Evolutionary conservation across 192 early-diverging fungal species (phyloP), one percentile per base, ranked within the genome.

Genomic region (Backusella australiensis): DNA sequence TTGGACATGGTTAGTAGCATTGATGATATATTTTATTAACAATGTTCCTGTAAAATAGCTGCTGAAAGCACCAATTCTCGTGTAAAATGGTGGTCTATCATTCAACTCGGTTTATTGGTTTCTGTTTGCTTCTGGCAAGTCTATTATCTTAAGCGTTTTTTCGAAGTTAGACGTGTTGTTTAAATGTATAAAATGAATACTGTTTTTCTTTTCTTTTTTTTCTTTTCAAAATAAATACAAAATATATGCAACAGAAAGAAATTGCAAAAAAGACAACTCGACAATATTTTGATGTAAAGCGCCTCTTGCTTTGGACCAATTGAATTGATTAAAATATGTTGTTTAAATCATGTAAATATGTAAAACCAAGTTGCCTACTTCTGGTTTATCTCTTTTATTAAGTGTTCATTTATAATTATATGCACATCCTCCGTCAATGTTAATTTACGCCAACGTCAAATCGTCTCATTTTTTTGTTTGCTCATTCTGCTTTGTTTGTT

Each of bases 61-160:
- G 91, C 92, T 66, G 92, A 92, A 70, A 90, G 89, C 79, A 95
- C 93, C 23, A 91, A 94, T 83, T 77, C 90, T 56, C 90, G 94
- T 74, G 93, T 95, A 11, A 85, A 90, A 71, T 93, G 90, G 89
- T 94, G 92, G 92, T 91, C 93, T 63, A 69, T 93, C 32, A 83
- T 90, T 53, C 90, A 95, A 80, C 78, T 87, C 36, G 74, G 77
- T 21, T 78, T 91, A 38, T 78, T 95, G n/a, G 75, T 89, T 42
- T 85, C 83, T 29, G 91, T 95, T 72, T 90, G 87, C 59, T 77
- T 84, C 66, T 93, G 90, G 88, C 93, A 95, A 79, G 86, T 94
- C 29, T 89, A 79, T 63, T 95, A 94, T 79, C 85, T 95, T 42
- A 92, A 92, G 80, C 82, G 89, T 67, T 93, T 91, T 76, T 91